These are phyloP conservation scores for Paracoccidioides lutzii DNA, from an alignment of 2,329 filamentous ascomycete genomes.

Conservation along the genomic window DNA sequence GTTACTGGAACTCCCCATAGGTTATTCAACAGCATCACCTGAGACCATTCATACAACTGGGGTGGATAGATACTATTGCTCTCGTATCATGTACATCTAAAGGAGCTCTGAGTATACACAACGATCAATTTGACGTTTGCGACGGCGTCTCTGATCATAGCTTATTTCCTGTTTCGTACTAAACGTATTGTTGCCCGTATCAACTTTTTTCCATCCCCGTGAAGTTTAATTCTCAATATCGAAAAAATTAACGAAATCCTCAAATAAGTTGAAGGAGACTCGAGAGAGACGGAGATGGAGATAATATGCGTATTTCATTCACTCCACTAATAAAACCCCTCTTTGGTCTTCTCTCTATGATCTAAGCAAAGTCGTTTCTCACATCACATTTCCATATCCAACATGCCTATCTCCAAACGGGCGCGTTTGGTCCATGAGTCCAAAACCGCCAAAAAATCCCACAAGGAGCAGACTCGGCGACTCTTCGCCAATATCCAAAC, in stretches of 20 bases:
- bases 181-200: conserved; percentile 20
- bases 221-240: conserved; percentile 7
- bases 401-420: conserved; percentile 97
- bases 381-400: neutral
- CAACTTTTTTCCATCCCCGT: conserved; percentile 23
- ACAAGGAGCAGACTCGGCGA: conserved; percentile 74
- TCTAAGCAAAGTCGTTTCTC: neutral
- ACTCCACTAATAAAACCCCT: neutral
- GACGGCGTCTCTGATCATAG: conserved; percentile 12
- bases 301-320: neutral
- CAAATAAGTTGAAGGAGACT: conserved; percentile 8
- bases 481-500: conserved; percentile 83
- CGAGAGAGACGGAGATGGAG: neutral
- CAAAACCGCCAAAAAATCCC: conserved; percentile 81
- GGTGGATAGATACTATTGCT: neutral
- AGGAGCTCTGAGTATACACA: neutral
- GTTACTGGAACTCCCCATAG: neutral
- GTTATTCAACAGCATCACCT: neutral
- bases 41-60: neutral
- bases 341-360: neutral
- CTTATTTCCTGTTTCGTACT: conserved; percentile 22
- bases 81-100: neutral
- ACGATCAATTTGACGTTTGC: neutral
- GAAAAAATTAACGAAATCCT: conserved; percentile 20
- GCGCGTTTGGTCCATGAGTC: conserved; percentile 79